These are phyloP conservation scores for Colletotrichum salicis DNA, from an alignment of 2,329 filamentous ascomycete species.

Conservation along the genomic window DNA sequence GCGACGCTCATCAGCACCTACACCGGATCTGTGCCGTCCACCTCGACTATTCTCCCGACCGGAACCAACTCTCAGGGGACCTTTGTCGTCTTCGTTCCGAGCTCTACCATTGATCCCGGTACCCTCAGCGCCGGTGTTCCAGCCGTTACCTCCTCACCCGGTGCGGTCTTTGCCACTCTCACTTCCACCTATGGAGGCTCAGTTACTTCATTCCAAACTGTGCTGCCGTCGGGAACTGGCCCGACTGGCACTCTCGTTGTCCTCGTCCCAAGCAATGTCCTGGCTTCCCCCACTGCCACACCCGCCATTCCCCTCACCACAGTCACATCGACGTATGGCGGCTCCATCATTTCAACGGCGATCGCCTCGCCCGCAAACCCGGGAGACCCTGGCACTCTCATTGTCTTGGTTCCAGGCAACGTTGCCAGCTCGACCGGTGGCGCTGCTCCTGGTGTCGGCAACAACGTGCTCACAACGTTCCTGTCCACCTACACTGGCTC, in stretches of 20 bases:
- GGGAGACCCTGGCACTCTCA: conserved; percentile 24
- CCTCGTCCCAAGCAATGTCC: conserved; percentile 18
- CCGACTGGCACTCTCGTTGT: conserved; percentile 23
- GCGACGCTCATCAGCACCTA: conserved; percentile 22
- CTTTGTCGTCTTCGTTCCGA: conserved; percentile 22
- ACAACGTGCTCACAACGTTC: conserved; percentile 12
- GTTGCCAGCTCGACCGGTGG: neutral
- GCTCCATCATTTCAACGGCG: conserved; percentile 16
- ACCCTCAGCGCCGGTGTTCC: neutral
- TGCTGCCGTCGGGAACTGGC: conserved; percentile 10
- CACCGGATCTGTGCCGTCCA: conserved; percentile 2
- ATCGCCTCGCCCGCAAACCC: conserved; percentile 25
- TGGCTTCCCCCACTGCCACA: conserved; percentile 13
- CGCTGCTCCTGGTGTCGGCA: neutral
- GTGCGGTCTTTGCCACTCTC: conserved; percentile 7
- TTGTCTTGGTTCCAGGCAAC: conserved; percentile 19
- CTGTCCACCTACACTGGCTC: conserved; percentile 24
- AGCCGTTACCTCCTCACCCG: neutral
- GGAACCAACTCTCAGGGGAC: conserved; percentile 12
- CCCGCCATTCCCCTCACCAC: neutral
- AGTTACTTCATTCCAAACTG: conserved; percentile 15
- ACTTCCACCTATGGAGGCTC: conserved; percentile 25
- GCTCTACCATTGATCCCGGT: neutral
- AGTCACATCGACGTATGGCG: conserved; percentile 18
- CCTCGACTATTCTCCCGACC: conserved; percentile 8